Conservation (phyloP, 116 monocot species). For the Dioscorea cayenensis region DNA sequence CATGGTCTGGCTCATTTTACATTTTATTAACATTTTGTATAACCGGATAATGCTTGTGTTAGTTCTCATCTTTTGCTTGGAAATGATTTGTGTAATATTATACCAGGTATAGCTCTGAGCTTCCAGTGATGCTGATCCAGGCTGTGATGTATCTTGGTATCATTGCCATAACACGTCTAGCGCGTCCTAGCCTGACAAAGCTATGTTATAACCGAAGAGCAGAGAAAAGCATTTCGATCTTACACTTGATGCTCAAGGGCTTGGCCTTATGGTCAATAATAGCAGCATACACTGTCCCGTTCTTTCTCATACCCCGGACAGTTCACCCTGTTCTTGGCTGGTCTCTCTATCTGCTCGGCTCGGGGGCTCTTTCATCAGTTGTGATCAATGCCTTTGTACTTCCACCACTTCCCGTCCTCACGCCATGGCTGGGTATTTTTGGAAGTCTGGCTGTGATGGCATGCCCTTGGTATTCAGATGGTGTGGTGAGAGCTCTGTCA, state of each 20-base stretch:
- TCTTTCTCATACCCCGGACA: conserved; percentile 82
- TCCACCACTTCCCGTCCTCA: conserved; percentile 54
- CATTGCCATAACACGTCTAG: conserved; percentile 60
- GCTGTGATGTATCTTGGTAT: conserved; percentile 64
- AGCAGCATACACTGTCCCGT: conserved; percentile 68
- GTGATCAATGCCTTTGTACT: conserved; percentile 68
- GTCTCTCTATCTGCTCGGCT: conserved; percentile 80
- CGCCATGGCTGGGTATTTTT: conserved; percentile 49
- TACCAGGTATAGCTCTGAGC: conserved; percentile 66
- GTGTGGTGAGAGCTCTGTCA: conserved; percentile 66
- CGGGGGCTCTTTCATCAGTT: conserved; percentile 39
- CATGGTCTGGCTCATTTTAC: too few relatives aligned
- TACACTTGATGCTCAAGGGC: conserved; percentile 47
- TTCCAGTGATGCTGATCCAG: conserved; percentile 70
- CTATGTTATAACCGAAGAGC: conserved; percentile 70
- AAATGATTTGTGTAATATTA: neutral
- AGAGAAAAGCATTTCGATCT: conserved; percentile 56
- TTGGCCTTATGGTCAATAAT: conserved; percentile 57
- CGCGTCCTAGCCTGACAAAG: conserved; percentile 65
- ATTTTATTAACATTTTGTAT: too few relatives aligned
- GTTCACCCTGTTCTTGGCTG: conserved; percentile 89
- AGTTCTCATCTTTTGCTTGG: neutral
- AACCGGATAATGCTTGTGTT: too few relatives aligned
- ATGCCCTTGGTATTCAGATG: conserved; percentile 79
- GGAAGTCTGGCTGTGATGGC: conserved; percentile 78